phyloP scores from a whole-genome alignment of 2,329 filamentous ascomycete genomes.

The Colletotrichum horii region DNA sequence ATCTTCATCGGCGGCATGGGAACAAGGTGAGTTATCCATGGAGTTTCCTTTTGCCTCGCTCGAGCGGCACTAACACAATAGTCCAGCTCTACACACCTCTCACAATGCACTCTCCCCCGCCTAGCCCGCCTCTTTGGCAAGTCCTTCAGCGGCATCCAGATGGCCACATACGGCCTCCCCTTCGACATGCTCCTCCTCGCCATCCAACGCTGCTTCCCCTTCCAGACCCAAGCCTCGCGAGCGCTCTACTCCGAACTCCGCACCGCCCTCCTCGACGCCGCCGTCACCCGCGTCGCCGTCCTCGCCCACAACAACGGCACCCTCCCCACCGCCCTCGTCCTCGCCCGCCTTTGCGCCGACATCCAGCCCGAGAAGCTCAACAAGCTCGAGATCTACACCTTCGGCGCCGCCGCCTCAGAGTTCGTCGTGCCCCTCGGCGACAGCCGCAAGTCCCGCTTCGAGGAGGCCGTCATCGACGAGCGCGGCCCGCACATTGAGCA shows the following conservation, averaged over 20 bases:
- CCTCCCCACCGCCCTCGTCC: slow-evolving; percentile 37
- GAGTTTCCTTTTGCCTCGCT: neutral
- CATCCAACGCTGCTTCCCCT: slow-evolving; percentile 34
- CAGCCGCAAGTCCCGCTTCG: slow-evolving; percentile 21
- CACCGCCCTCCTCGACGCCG: slow-evolving; percentile 35
- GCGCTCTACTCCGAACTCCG: slow-evolving; percentile 41
- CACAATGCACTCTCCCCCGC: slow-evolving; percentile 34
- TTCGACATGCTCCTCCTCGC: slow-evolving; percentile 53
- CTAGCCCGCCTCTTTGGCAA: slow-evolving; percentile 40
- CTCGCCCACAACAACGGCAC: slow-evolving; percentile 45
- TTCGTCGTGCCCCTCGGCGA: slow-evolving; percentile 39
- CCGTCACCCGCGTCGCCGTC: slow-evolving; percentile 38
- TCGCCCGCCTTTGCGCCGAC: slow-evolving; percentile 42
- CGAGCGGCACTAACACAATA: neutral
- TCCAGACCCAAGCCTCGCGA: slow-evolving; percentile 32
- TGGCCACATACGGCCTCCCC: slow-evolving; percentile 54
- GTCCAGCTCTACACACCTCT: slow-evolving; percentile 31
- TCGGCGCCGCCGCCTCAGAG: slow-evolving; percentile 43
- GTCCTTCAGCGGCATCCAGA: slow-evolving; percentile 55
- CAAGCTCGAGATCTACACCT: slow-evolving; percentile 50
- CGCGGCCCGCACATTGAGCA: slow-evolving; percentile 38
- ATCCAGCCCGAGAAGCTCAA: slow-evolving; percentile 37
- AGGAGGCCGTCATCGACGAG: slow-evolving; percentile 21
- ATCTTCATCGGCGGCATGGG: slow-evolving; percentile 39
- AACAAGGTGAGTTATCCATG: slow-evolving; percentile 29